A percentile compares a stretch with the other conserved stretches of the same genome.
Evolutionary conservation across 2,329 filamentous ascomycete species (phyloP).

Genomic region (Monilinia laxa): DNA sequence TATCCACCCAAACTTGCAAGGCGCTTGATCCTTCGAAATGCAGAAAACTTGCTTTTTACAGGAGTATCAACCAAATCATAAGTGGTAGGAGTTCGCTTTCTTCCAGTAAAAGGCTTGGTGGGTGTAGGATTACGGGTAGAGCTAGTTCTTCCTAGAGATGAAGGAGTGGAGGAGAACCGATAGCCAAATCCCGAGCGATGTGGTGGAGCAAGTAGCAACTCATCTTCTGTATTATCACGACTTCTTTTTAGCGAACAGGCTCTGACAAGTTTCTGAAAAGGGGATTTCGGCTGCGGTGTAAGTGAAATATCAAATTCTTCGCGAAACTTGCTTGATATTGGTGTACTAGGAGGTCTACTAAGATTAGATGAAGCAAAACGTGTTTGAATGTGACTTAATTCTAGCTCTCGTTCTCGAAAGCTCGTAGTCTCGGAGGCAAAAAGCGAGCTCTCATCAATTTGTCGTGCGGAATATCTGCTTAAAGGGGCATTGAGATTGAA

Average conservation of each 20-base stretch:
- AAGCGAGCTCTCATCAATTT: slow-evolving; percentile 33
- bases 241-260: slow-evolving; percentile 16
- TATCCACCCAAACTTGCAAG: slow-evolving; percentile 21
- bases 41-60: slow-evolving; percentile 15
- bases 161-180: slow-evolving; percentile 21
- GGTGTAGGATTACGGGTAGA: not conserved
- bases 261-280: slow-evolving; percentile 22
- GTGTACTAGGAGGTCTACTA: slow-evolving; percentile 30
- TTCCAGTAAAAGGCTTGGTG: not conserved
- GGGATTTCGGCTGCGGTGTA: slow-evolving; percentile 12
- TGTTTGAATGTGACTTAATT: slow-evolving; percentile 32
- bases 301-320: slow-evolving; percentile 36
- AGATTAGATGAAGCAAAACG: slow-evolving; percentile 32
- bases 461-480: slow-evolving; percentile 25
- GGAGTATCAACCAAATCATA: slow-evolving; percentile 16
- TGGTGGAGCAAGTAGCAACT: slow-evolving; percentile 5
- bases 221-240: slow-evolving; percentile 10
- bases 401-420: slow-evolving; percentile 35
- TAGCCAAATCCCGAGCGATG: slow-evolving; percentile 27
- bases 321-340: slow-evolving; percentile 37
- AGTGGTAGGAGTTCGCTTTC: not conserved
- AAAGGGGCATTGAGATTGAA: slow-evolving; percentile 27
- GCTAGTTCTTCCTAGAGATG: not conserved
- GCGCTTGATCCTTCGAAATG: slow-evolving; percentile 16
- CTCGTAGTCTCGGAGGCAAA: slow-evolving; percentile 36